phyloP scores from a whole-genome alignment of 2,329 filamentous ascomycete genomes.

The Diaporthe batatas region DNA sequence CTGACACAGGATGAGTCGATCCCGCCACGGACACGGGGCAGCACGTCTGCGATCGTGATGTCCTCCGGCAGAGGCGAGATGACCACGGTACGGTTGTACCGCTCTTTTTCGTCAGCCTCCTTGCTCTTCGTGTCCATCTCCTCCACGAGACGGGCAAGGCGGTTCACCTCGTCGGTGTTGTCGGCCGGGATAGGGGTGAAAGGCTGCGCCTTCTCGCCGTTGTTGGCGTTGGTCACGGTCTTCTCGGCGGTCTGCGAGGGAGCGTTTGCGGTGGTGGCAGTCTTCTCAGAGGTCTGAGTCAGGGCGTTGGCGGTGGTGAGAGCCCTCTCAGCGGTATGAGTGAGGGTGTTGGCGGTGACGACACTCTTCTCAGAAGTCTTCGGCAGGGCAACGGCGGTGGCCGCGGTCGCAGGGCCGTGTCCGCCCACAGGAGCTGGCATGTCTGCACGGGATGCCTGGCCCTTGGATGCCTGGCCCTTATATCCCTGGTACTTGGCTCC shows the following conservation, averaged over 20 bases:
- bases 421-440: rapidly evolving
- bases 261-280: too few species aligned
- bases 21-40: constrained; percentile 28
- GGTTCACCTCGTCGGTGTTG: neutral
- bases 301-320: too few species aligned
- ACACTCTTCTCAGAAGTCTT: too few species aligned
- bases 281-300: too few species aligned
- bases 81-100: neutral
- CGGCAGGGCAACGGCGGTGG: rapidly evolving
- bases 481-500: neutral
- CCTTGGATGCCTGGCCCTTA: neutral
- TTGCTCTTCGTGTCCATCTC: neutral
- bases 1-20: neutral
- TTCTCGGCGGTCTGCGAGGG: too few species aligned
- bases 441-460: neutral
- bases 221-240: too few species aligned
- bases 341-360: neutral
- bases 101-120: neutral
- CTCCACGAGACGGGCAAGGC: neutral
- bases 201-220: neutral
- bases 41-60: constrained; percentile 11
- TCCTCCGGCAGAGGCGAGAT: constrained; percentile 3
- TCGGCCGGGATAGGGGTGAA: too few species aligned
- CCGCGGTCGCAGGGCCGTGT: too few species aligned
- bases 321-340: too few species aligned